Evolutionary conservation across 139 green algal species (phyloP).

Genomic region (Mesotaenium endlicherianum): DNA sequence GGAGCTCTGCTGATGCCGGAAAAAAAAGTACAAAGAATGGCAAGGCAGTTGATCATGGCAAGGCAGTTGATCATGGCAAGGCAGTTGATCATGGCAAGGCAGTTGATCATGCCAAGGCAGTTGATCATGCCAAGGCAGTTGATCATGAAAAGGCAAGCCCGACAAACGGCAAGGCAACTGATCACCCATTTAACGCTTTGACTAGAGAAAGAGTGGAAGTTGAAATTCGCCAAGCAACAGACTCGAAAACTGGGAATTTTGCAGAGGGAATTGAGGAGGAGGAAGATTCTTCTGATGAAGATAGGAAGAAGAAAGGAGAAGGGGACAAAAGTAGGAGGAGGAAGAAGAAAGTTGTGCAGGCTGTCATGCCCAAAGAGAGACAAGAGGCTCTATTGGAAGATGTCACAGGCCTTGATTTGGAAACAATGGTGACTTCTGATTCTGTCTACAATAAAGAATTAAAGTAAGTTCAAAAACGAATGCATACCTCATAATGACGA

Average conservation of each 20-base stretch:
- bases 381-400: conserved; percentile 40
- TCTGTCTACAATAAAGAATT: conserved; percentile 47
- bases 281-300: not conserved
- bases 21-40: too few species aligned
- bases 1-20: too few species aligned
- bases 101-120: too few species aligned
- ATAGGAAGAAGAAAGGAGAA: not conserved
- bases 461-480: not conserved
- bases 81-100: too few species aligned
- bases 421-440: conserved; percentile 27
- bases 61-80: too few species aligned
- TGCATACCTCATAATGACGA: not conserved
- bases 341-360: not conserved
- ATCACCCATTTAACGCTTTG: too few species aligned
- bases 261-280: not conserved
- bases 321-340: not conserved
- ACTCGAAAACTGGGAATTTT: not conserved
- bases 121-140: too few species aligned
- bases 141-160: too few species aligned
- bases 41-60: too few species aligned
- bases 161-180: too few species aligned
- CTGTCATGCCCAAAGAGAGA: not conserved
- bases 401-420: conserved; percentile 8
- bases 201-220: too few species aligned
- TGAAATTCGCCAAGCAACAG: not conserved